A percentile compares a stretch with the other conserved stretches of the same genome.
phyloP scores from a whole-genome alignment of 495 filamentous ascomycete species.

The Penicillium antarcticum region DNA sequence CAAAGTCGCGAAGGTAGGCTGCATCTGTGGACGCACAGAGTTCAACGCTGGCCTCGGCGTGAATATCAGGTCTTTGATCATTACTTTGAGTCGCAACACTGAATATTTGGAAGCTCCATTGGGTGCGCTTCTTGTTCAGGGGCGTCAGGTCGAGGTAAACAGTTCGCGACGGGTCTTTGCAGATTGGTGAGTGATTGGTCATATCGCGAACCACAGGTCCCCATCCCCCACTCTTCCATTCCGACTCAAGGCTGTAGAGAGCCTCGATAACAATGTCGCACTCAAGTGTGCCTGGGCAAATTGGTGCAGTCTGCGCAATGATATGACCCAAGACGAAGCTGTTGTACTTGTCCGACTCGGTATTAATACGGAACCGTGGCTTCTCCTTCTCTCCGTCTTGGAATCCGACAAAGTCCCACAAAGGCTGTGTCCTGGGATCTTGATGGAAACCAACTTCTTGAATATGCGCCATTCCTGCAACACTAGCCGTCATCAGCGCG shows the following conservation, averaged over 20 bases:
- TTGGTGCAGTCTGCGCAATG: conserved; percentile 44
- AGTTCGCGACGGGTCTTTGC: conserved; percentile 37
- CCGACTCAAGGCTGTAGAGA: conserved; percentile 32
- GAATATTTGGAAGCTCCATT: too few relatives aligned
- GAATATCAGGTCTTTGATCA: too few relatives aligned
- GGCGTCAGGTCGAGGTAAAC: too few relatives aligned
- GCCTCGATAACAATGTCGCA: conserved; percentile 47
- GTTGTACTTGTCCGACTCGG: conserved; percentile 33
- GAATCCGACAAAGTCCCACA: conserved; percentile 41
- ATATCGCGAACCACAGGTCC: conserved; percentile 37
- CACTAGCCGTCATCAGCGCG: too few relatives aligned
- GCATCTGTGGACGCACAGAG: too few relatives aligned
- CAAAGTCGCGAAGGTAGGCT: too few relatives aligned
- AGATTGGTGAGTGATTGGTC: conserved; percentile 41
- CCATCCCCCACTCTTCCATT: too few relatives aligned
- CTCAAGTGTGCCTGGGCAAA: conserved; percentile 44
- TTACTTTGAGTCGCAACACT: too few relatives aligned
- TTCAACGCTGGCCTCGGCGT: too few relatives aligned
- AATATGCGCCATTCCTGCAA: too few relatives aligned
- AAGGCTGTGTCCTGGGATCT: conserved; percentile 6
- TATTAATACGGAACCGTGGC: conserved; percentile 46
- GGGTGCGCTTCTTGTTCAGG: too few relatives aligned
- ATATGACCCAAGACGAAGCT: conserved; percentile 38
- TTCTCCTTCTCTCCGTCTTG: conserved; percentile 27
- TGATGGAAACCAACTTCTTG: too few relatives aligned